phyloP scores from a whole-genome alignment of 225 moss, liverwort and hornwort genomes.

The Neckera pumila region DNA sequence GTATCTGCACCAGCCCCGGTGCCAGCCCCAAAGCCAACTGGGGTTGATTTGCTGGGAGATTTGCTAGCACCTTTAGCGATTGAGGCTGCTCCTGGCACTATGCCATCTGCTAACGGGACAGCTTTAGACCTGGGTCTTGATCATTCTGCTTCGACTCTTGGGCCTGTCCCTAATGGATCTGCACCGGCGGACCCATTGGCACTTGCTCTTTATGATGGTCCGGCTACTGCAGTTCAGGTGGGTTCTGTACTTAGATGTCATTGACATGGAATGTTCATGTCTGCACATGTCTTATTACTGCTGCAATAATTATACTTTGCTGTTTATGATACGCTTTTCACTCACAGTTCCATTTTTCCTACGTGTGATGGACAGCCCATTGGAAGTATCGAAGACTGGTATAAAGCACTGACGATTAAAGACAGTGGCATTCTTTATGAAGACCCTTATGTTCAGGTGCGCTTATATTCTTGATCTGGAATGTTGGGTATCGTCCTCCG shows the following conservation, averaged over 20 bases:
- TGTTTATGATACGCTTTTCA: neutral
- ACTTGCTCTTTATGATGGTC: constrained; percentile 56
- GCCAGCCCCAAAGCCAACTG: constrained; percentile 8
- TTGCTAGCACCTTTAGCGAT: constrained; percentile 75
- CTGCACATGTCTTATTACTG: neutral
- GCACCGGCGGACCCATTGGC: constrained; percentile 48
- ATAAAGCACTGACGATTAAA: constrained; percentile 55
- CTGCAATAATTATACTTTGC: neutral
- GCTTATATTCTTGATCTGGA: neutral
- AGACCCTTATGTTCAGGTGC: constrained; percentile 81
- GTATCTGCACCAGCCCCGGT: neutral
- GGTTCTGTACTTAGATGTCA: neutral
- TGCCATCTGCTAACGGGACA: constrained; percentile 21
- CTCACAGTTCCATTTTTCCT: neutral
- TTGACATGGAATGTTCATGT: neutral
- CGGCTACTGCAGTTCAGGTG: constrained; percentile 61
- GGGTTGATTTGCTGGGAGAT: constrained; percentile 76
- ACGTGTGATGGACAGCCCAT: constrained; percentile 46
- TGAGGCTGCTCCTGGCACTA: constrained; percentile 54
- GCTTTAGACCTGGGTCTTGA: constrained; percentile 38
- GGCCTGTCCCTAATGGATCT: constrained; percentile 12
- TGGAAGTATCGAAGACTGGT: constrained; percentile 84
- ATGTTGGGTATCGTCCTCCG: neutral
- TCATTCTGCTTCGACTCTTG: constrained; percentile 27
- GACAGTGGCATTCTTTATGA: constrained; percentile 91